Conservation (phyloP, 169 alveolate species). For the Theileria annulata region DNA sequence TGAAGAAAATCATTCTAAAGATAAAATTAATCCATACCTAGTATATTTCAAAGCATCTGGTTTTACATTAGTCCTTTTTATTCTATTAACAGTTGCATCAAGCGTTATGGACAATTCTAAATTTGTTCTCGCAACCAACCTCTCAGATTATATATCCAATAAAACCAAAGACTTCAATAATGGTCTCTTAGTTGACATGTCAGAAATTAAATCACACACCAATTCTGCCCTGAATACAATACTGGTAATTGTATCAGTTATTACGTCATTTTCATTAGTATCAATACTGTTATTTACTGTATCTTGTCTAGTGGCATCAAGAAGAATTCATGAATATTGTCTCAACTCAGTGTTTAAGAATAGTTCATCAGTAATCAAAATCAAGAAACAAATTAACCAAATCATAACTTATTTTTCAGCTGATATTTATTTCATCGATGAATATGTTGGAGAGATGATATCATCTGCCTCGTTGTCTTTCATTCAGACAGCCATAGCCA, state of each 20-base stretch:
- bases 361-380: conserved; percentile 3
- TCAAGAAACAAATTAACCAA: conserved; percentile 16
- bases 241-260: background rate
- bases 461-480: conserved; percentile 20
- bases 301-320: conserved; percentile 29
- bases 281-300: background rate
- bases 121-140: conserved; percentile 16
- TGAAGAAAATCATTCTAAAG: background rate
- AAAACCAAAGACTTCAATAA: background rate
- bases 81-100: background rate
- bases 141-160: conserved; percentile 4
- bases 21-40: conserved; percentile 12
- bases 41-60: background rate
- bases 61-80: background rate
- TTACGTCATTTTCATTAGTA: background rate
- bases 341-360: conserved; percentile 44
- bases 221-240: background rate
- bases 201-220: background rate
- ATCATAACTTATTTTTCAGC: conserved; percentile 40
- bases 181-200: background rate
- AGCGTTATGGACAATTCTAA: conserved; percentile 21
- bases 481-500: conserved; percentile 11
- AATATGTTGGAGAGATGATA: conserved; percentile 18
- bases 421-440: conserved; percentile 47
- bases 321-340: conserved; percentile 30